Percentiles rank a stretch among this genome's conserved stretches.
phyloP scores from a whole-genome alignment of 1,284 basidiomycete species.

The Mycena citricolor region DNA sequence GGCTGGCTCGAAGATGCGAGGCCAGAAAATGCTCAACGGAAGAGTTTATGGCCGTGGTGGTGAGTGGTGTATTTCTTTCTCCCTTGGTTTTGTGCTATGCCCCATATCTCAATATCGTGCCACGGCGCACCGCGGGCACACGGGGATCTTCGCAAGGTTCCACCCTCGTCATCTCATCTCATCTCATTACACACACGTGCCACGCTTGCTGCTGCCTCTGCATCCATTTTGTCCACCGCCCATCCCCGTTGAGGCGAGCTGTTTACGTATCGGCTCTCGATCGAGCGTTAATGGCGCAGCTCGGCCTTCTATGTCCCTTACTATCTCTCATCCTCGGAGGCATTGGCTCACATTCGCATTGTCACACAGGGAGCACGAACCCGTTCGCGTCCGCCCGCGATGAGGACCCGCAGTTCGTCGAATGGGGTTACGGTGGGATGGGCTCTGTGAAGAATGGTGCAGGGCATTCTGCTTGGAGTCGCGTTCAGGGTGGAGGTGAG shows the following conservation, averaged over 20 bases:
- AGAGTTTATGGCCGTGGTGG: conserved; percentile 52
- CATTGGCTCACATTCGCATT: conserved; percentile 4
- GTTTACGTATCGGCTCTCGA: too few species aligned
- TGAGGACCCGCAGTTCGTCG: conserved; percentile 74
- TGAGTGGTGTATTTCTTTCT: conserved; percentile 9
- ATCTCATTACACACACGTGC: background rate
- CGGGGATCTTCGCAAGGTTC: too few species aligned
- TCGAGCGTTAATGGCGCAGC: too few species aligned
- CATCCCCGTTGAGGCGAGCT: too few species aligned
- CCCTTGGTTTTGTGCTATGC: conserved; percentile 2
- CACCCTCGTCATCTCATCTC: background rate
- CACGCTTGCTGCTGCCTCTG: background rate
- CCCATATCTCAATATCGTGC: background rate
- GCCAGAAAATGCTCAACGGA: conserved; percentile 70
- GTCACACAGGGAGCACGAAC: conserved; percentile 38
- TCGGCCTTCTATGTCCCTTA: too few species aligned
- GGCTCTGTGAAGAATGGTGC: conserved; percentile 56
- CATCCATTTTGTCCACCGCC: background rate
- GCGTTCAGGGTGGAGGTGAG: conserved; percentile 37
- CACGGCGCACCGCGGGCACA: too few species aligned
- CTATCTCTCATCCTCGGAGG: background rate
- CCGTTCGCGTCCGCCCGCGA: conserved; percentile 54
- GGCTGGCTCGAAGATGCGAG: conserved; percentile 24
- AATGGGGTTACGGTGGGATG: conserved; percentile 87
- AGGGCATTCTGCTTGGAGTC: conserved; percentile 39